Percentiles rank a stretch among this genome's conserved stretches.
These are phyloP conservation scores for Apiosordaria backusii DNA, from an alignment of 495 filamentous ascomycete species.

Conservation along the genomic window DNA sequence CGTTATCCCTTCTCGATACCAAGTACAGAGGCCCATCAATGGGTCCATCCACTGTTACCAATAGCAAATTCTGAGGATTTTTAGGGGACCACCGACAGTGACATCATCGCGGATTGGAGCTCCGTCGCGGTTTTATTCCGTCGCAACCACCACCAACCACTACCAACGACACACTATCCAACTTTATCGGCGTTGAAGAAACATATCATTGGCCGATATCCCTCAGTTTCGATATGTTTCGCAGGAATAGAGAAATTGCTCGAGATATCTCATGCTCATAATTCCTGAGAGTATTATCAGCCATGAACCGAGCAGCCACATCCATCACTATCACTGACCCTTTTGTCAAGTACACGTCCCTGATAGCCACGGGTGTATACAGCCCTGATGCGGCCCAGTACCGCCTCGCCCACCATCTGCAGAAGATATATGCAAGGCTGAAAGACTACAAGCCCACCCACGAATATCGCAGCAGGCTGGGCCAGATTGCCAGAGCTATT, in stretches of 20 bases:
- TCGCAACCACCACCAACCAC: background rate
- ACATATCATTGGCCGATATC: background rate
- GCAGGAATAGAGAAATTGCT: background rate
- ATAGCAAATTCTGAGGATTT: background rate
- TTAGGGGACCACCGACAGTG: background rate
- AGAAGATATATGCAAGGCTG: constrained; percentile 61
- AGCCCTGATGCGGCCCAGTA: constrained; percentile 63
- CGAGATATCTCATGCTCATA: too few relatives aligned
- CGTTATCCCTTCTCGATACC: background rate
- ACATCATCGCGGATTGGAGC: constrained; percentile 8
- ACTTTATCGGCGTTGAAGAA: background rate
- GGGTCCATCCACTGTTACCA: background rate
- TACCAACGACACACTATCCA: background rate
- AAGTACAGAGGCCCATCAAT: background rate
- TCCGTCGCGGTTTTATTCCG: background rate
- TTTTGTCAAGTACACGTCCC: constrained; percentile 61
- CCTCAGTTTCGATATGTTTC: constrained; percentile 2
- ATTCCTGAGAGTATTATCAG: background rate
- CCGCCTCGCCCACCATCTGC: constrained; percentile 62
- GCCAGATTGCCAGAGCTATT: constrained; percentile 47
- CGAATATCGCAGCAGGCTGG: constrained; percentile 56
- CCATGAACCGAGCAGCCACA: constrained; percentile 37
- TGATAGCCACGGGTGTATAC: constrained; percentile 57
- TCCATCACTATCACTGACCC: constrained; percentile 67
- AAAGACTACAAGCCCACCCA: constrained; percentile 65